These are phyloP conservation scores for Sphagnum contortum DNA, from an alignment of 225 moss, liverwort and hornwort genomes.

Conservation along the genomic window DNA sequence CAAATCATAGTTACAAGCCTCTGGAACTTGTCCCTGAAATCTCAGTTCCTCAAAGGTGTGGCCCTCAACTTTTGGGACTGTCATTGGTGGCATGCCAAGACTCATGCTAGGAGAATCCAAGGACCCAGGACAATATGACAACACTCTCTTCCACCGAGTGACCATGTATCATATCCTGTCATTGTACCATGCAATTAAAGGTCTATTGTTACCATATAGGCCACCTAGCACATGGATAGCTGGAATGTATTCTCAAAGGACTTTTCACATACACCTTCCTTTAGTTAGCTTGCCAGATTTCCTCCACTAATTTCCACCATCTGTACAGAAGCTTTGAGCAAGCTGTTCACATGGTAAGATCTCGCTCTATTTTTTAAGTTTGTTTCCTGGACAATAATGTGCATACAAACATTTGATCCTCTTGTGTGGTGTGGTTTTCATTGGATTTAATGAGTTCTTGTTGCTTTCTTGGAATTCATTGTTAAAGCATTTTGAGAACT, in stretches of 20 bases:
- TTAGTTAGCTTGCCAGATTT: constrained; percentile 18
- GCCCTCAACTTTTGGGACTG: not conserved
- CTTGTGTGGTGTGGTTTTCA: constrained; percentile 18
- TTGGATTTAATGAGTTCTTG: too few species aligned
- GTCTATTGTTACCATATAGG: constrained; percentile 7
- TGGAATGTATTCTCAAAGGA: constrained; percentile 10
- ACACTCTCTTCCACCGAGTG: constrained; percentile 16
- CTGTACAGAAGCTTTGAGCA: constrained; percentile 30
- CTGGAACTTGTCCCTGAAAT: constrained; percentile 4
- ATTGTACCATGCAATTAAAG: constrained; percentile 18
- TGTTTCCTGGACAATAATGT: constrained; percentile 27
- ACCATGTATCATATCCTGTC: constrained; percentile 8
- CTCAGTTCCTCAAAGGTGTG: constrained; percentile 2
- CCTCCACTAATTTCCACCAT: constrained; percentile 28
- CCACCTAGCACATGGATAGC: constrained; percentile 16
- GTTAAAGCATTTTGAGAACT: too few species aligned
- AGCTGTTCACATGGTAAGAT: constrained; percentile 14
- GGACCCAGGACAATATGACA: constrained; percentile 16
- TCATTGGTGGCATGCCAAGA: not conserved
- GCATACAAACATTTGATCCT: too few species aligned
- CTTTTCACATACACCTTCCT: constrained; percentile 35
- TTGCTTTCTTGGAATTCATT: too few species aligned
- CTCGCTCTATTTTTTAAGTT: constrained; percentile 2
- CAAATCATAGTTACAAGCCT: constrained; percentile 17
- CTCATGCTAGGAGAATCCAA: constrained; percentile 1